Percentiles rank a stretch among this genome's conserved stretches.
These are phyloP conservation scores for Stereum hirsutum DNA, from an alignment of 1,284 basidiomycete genomes.

Conservation along the genomic window DNA sequence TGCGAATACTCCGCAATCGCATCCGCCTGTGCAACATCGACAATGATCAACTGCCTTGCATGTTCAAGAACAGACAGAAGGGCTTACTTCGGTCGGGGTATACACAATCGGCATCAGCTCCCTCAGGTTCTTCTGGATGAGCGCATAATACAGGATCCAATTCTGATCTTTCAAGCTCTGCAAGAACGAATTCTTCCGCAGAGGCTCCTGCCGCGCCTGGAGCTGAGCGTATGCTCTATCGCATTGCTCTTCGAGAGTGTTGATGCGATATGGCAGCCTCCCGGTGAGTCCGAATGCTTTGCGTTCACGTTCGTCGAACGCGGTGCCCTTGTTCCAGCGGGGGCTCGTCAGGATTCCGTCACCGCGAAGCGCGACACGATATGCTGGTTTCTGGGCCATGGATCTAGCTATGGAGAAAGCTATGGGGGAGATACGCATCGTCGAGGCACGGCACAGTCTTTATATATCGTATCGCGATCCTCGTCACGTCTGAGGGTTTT, in stretches of 20 bases:
- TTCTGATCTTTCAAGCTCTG: conserved; percentile 70
- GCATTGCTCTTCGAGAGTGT: conserved; percentile 71
- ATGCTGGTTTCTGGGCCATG: conserved; percentile 12
- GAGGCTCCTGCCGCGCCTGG: conserved; percentile 30
- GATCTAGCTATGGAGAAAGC: conserved; percentile 3
- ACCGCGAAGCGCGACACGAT: conserved; percentile 47
- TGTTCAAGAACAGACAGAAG: background rate
- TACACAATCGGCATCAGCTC: conserved; percentile 75
- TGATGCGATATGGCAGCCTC: conserved; percentile 67
- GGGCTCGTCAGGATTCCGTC: conserved; percentile 53
- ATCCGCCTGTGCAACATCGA: background rate
- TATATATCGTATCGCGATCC: no score
- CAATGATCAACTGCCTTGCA: background rate
- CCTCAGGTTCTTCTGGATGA: conserved; percentile 52
- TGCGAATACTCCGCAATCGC: conserved; percentile 78
- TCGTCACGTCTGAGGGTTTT: no score
- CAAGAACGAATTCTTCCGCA: conserved; percentile 66
- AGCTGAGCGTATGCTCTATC: conserved; percentile 65
- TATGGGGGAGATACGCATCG: no score
- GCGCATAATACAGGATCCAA: conserved; percentile 64
- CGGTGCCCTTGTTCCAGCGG: conserved; percentile 68
- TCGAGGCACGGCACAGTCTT: no score
- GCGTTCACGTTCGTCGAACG: conserved; percentile 60
- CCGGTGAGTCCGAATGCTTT: conserved; percentile 68
- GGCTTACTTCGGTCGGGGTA: conserved; percentile 53